Evolutionary conservation across 371 early-diverging fungal species (phyloP).

Genomic region (Mortierella sp.): DNA sequence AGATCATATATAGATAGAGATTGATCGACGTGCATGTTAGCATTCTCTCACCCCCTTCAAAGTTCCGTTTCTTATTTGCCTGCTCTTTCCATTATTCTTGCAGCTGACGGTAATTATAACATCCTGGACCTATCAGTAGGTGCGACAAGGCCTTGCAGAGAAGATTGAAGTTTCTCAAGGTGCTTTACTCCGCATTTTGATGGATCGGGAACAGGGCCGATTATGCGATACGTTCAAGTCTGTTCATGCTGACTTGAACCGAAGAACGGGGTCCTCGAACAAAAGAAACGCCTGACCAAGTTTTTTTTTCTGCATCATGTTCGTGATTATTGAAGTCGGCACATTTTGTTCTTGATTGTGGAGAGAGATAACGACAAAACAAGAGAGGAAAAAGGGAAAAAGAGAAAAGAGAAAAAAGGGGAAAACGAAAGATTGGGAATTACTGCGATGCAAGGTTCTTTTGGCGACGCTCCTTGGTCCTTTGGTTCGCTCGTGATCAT

Average conservation of each 20-base stretch:
- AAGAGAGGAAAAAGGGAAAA: not conserved
- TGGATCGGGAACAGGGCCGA: too few relatives aligned
- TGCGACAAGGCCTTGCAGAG: too few relatives aligned
- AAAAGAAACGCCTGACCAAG: not conserved
- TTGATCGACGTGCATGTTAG: not conserved
- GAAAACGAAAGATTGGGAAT: not conserved
- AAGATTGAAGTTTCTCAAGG: too few relatives aligned
- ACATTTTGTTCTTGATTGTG: not conserved
- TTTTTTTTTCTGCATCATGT: too few relatives aligned
- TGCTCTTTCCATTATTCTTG: not conserved
- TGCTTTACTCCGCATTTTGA: too few relatives aligned
- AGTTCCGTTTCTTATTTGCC: not conserved
- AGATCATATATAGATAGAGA: not conserved
- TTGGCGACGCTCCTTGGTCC: too few relatives aligned
- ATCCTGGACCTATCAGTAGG: too few relatives aligned
- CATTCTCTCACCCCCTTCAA: not conserved
- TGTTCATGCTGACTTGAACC: not conserved
- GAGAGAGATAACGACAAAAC: not conserved
- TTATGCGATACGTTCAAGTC: too few relatives aligned
- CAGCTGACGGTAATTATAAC: not conserved
- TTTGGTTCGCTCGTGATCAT: too few relatives aligned
- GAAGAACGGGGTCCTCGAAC: not conserved
- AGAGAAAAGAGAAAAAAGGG: not conserved
- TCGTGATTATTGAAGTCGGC: not conserved
- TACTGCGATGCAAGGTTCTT: too few relatives aligned